A percentile compares a stretch with the other conserved stretches of the same genome.
These are phyloP conservation scores for Rubia yunnanensis DNA, from an alignment of 257 asterid genomes.

Conservation along the genomic window DNA sequence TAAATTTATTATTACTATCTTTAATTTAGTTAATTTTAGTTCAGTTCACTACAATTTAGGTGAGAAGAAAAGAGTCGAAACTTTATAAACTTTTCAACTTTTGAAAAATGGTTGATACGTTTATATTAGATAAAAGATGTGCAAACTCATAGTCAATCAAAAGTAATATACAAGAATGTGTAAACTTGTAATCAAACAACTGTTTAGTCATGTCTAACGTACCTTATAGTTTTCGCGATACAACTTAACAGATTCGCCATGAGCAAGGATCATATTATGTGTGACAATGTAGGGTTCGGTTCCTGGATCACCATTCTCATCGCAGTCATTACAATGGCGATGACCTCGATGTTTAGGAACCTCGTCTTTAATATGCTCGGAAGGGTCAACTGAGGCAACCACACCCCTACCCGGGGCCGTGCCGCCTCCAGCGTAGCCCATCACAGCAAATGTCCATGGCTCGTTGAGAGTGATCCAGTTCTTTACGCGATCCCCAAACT, in stretches of 20 bases:
- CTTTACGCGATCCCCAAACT: slow-evolving; percentile 35
- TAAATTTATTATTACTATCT: no score
- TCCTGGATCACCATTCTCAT: slow-evolving; percentile 18
- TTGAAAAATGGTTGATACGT: no score
- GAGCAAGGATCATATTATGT: slow-evolving; percentile 37
- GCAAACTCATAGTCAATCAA: no score
- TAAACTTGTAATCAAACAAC: not conserved
- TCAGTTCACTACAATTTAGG: no score
- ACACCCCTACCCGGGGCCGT: slow-evolving; percentile 24
- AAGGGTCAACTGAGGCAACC: not conserved
- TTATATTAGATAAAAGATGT: no score
- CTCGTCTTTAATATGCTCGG: not conserved
- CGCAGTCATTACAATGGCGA: not conserved
- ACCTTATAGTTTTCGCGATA: slow-evolving; percentile 37
- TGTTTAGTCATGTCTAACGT: not conserved
- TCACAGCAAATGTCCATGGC: slow-evolving; percentile 10
- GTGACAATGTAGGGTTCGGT: slow-evolving; percentile 43
- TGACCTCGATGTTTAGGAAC: not conserved
- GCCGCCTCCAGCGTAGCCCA: slow-evolving; percentile 11
- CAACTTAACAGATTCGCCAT: slow-evolving; percentile 30
- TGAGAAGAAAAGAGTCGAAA: no score
- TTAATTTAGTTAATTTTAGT: no score
- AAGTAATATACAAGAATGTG: no score
- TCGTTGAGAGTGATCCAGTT: slow-evolving; percentile 36
- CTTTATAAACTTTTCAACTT: no score